A percentile compares a stretch with the other conserved stretches of the same genome.
phyloP scores from a whole-genome alignment of 2,329 filamentous ascomycete species.

The Aschersonia sp. region DNA sequence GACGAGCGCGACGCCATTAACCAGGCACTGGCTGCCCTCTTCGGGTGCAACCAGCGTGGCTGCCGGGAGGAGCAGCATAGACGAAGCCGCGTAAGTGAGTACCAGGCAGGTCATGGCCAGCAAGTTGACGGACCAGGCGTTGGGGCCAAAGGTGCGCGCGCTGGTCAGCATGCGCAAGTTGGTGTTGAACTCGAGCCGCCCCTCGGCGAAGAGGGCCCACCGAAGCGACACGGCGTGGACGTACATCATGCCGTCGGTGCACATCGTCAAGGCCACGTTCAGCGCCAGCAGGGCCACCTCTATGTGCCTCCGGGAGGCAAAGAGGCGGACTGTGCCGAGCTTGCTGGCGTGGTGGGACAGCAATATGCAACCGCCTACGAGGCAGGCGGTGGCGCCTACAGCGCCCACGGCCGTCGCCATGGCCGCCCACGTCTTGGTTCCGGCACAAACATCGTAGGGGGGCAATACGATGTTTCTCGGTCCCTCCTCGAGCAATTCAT shows the following conservation, averaged over 20 bases:
- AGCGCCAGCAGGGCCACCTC: background rate
- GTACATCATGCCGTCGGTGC: constrained; percentile 3
- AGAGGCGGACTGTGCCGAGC: background rate
- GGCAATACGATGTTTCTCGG: background rate
- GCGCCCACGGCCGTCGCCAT: background rate
- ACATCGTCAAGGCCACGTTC: constrained; percentile 1
- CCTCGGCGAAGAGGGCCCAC: constrained; percentile 1
- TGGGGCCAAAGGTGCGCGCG: background rate
- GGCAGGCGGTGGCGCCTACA: background rate
- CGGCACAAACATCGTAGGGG: background rate
- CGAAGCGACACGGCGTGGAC: constrained; percentile 2
- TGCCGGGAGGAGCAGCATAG: background rate
- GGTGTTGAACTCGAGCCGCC: background rate
- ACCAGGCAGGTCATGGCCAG: background rate
- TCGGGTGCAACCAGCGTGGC: background rate
- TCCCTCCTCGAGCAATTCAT: background rate
- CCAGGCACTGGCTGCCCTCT: background rate
- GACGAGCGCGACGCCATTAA: background rate
- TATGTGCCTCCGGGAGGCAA: background rate
- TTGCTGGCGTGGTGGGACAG: background rate
- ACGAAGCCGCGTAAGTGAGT: background rate
- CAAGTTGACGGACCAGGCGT: background rate
- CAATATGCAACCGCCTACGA: background rate
- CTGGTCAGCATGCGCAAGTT: background rate
- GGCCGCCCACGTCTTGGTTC: background rate